Conservation (phyloP, 2,329 filamentous ascomycete genomes). For the Coniochaeta prunicola region DNA sequence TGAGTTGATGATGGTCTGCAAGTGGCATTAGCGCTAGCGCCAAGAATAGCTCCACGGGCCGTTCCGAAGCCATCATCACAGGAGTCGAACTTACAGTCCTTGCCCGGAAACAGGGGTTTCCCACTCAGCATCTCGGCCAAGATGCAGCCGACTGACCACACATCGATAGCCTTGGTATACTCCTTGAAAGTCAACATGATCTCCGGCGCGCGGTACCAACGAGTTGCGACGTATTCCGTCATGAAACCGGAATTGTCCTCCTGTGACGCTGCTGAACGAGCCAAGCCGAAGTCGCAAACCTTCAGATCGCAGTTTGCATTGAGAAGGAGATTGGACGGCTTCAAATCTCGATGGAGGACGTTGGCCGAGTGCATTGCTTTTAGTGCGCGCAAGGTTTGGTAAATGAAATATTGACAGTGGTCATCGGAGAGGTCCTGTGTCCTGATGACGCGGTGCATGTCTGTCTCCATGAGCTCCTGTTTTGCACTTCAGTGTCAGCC, state of each 20-base stretch:
- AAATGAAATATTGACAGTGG: constrained; percentile 99
- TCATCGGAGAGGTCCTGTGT: constrained; percentile 98
- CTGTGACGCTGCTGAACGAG: constrained; percentile 89
- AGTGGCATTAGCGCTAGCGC: constrained; percentile 6
- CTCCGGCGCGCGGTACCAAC: constrained; percentile 97
- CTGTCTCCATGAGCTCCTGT: constrained; percentile 97
- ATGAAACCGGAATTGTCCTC: constrained; percentile 99
- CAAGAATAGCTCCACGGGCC: not conserved
- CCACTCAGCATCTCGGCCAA: constrained; percentile 98
- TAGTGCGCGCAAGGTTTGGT: constrained; percentile 92
- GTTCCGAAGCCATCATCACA: not conserved
- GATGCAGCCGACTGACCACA: constrained; percentile 98
- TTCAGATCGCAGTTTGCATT: constrained; percentile 99
- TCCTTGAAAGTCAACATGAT: constrained; percentile 99
- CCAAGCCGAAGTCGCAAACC: constrained; percentile 96
- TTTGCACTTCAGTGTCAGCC: constrained; percentile 10
- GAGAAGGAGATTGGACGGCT: constrained; percentile 91
- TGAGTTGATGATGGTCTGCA: constrained; percentile 92
- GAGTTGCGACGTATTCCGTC: constrained; percentile 99
- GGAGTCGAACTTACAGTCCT: constrained; percentile 69
- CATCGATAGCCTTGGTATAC: constrained; percentile 98
- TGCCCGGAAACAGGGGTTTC: constrained; percentile 95
- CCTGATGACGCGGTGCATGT: constrained; percentile 98
- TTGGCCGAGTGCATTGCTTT: constrained; percentile 99
- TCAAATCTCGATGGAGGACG: constrained; percentile 92